phyloP scores from a whole-genome alignment of 768 basidiomycete species.

The Termitomyces sp. region DNA sequence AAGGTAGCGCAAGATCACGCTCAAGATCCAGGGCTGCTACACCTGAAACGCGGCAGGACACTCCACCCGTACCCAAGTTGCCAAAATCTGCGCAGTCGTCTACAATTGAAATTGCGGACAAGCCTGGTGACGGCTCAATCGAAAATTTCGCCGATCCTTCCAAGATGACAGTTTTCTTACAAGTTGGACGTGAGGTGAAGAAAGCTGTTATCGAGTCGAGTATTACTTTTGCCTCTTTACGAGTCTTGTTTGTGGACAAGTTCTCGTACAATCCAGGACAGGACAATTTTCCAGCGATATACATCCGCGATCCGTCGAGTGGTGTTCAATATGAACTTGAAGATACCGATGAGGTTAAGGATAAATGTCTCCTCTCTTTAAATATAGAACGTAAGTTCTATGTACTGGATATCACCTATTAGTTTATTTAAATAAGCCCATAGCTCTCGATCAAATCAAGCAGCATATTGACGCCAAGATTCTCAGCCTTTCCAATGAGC shows the following conservation, averaged over 20 bases:
- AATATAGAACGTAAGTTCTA: constrained; percentile 87
- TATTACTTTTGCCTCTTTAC: constrained; percentile 66
- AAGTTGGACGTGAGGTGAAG: constrained; percentile 87
- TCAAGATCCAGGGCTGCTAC: constrained; percentile 29
- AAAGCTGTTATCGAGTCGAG: constrained; percentile 70
- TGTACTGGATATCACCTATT: not conserved
- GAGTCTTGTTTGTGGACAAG: constrained; percentile 89
- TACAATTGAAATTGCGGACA: constrained; percentile 6
- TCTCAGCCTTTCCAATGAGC: constrained; percentile 74
- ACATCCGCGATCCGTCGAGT: constrained; percentile 87
- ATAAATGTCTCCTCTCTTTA: constrained; percentile 82
- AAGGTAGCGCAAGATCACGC: constrained; percentile 22
- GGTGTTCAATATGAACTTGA: constrained; percentile 96
- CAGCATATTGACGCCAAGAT: constrained; percentile 96
- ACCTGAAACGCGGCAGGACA: constrained; percentile 29
- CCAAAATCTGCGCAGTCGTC: constrained; percentile 38
- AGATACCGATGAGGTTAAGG: constrained; percentile 87
- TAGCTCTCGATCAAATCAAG: constrained; percentile 97
- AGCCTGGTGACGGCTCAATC: constrained; percentile 3
- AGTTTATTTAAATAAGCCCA: not conserved
- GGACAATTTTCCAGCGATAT: constrained; percentile 93
- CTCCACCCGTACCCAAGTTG: constrained; percentile 42
- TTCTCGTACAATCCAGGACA: constrained; percentile 92
- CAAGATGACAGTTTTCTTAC: constrained; percentile 75
- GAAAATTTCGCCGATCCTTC: constrained; percentile 22